Percentiles rank a stretch among this genome's conserved stretches.
Evolutionary conservation across 2,329 filamentous ascomycete genomes (phyloP).

Genomic region (Penicillium sp.): DNA sequence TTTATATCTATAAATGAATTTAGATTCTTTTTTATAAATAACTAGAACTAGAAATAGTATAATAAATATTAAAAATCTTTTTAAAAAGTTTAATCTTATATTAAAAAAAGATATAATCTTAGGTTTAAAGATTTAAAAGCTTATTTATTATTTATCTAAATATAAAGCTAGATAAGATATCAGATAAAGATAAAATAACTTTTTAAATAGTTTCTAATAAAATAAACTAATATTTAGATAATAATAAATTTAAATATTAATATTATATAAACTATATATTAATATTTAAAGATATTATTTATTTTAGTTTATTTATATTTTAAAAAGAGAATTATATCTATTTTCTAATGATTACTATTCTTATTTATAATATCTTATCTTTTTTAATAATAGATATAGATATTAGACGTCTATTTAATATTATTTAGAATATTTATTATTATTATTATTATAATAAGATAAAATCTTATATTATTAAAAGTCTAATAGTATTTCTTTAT

Average conservation of each 20-base stretch:
- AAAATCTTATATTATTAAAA: background rate
- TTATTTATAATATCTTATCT: background rate
- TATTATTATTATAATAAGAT: background rate
- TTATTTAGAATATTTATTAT: background rate
- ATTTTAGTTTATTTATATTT: background rate
- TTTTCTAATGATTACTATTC: background rate
- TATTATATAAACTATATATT: background rate
- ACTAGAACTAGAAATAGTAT: background rate
- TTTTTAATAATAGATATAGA: background rate
- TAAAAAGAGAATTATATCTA: background rate
- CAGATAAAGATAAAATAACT: too few relatives aligned
- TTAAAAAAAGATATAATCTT: too few relatives aligned
- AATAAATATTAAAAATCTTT: background rate
- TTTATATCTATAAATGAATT: background rate
- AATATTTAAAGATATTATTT: too few relatives aligned
- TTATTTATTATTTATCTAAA: too few relatives aligned
- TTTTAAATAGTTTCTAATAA: too few relatives aligned
- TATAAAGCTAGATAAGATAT: too few relatives aligned
- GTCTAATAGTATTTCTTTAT: background rate
- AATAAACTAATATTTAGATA: background rate
- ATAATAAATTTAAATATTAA: background rate
- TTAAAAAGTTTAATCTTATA: too few relatives aligned
- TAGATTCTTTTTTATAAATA: slow-evolving; percentile 9
- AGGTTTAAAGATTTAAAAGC: too few relatives aligned
- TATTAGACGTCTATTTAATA: background rate